Percentiles rank a stretch among this genome's conserved stretches.
Conservation (phyloP, 306 rosid genomes). For the barrel medic (Medicago truncatula) region MtrunA17r5.0-ANR NC_053048.1:42547501-42548000, state of each 20-base stretch:
- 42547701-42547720: constrained; percentile 15
- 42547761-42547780: neutral
- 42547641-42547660: neutral
- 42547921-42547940: constrained; percentile 22
- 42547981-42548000: constrained; percentile 20
- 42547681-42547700: neutral
- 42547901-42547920: constrained; percentile 12
- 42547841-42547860: neutral
- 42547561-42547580: too few species aligned
- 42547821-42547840: neutral
- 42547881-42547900: neutral
- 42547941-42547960: constrained; percentile 7
- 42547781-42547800: too few species aligned
- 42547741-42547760: constrained; percentile 5
- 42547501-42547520: neutral
- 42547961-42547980: neutral
- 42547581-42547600: too few species aligned
- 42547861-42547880: neutral
- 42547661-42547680: neutral
- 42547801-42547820: neutral
- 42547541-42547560: neutral
- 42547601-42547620: too few species aligned
- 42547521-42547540: neutral
- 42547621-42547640: too few species aligned
- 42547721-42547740: neutral